Conservation (phyloP, 2,329 filamentous ascomycete species). For the Aspergillus spinulosporus region DNA sequence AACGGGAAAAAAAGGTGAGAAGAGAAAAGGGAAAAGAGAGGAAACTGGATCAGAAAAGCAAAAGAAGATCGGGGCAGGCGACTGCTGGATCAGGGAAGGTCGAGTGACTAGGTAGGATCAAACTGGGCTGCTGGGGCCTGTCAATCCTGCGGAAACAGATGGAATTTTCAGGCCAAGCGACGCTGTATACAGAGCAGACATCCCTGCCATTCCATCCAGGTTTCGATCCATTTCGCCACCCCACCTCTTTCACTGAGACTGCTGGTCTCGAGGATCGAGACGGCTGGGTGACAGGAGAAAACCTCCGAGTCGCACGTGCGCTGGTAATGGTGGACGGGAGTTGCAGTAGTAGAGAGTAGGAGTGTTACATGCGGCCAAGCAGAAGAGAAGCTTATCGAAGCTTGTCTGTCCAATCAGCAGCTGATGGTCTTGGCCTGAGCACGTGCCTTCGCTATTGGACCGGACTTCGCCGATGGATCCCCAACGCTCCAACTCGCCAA, state of each 20-base stretch:
- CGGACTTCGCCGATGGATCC: background rate
- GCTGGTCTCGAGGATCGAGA: too few relatives aligned
- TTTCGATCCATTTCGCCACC: too few relatives aligned
- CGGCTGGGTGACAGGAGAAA: background rate
- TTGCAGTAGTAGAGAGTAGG: too few relatives aligned
- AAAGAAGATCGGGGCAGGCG: background rate
- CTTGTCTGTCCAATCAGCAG: background rate
- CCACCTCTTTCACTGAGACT: too few relatives aligned
- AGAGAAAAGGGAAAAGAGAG: background rate
- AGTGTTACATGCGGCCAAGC: background rate
- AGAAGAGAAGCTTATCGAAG: background rate
- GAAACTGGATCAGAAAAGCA: background rate
- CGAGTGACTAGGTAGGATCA: too few relatives aligned
- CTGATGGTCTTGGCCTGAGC: too few relatives aligned
- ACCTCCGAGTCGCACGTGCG: background rate
- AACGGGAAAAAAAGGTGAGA: background rate
- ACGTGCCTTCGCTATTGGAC: background rate
- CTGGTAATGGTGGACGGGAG: background rate
- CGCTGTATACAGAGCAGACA: too few relatives aligned
- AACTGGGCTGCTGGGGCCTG: too few relatives aligned
- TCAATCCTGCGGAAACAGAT: too few relatives aligned
- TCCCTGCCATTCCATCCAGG: too few relatives aligned
- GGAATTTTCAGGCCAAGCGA: too few relatives aligned
- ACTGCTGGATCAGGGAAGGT: background rate
- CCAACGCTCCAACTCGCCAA: background rate